A percentile compares a stretch with the other conserved stretches of the same genome.
Evolutionary conservation across 2,329 filamentous ascomycete genomes (phyloP).

Genomic region (Pleomassaria siparia): DNA sequence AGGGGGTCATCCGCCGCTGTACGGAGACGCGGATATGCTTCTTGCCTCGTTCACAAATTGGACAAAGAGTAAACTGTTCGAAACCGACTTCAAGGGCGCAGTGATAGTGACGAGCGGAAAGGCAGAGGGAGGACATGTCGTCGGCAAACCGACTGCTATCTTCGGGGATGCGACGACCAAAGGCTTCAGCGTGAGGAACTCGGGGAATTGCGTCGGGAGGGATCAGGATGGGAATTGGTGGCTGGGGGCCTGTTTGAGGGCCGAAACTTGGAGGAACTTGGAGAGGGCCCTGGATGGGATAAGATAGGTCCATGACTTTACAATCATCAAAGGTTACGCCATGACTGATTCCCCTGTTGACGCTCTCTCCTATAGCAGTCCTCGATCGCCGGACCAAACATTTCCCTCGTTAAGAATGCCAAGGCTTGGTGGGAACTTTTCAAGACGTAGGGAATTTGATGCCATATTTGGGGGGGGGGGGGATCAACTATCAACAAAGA

Average conservation of each 20-base stretch:
- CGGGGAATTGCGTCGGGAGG: constrained; percentile 14
- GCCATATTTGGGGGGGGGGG: too few relatives aligned
- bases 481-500: too few relatives aligned
- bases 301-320: background rate
- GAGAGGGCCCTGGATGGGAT: constrained; percentile 12
- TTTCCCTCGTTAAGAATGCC: too few relatives aligned
- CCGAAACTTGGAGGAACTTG: constrained; percentile 11
- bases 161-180: background rate
- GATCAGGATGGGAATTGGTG: constrained; percentile 24
- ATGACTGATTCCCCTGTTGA: too few relatives aligned
- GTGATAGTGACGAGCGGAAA: background rate
- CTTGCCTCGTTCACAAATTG: constrained; percentile 8
- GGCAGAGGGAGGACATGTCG: background rate
- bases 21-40: constrained; percentile 5
- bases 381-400: too few relatives aligned
- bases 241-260: constrained; percentile 7
- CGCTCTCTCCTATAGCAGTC: too few relatives aligned
- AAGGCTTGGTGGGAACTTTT: too few relatives aligned
- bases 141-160: constrained; percentile 4
- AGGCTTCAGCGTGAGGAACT: constrained; percentile 10
- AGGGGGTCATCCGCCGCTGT: background rate
- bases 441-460: too few relatives aligned
- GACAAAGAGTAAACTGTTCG: constrained; percentile 8
- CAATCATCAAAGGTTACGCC: background rate
- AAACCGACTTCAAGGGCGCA: constrained; percentile 11